A percentile compares a stretch with the other conserved stretches of the same genome.
Conservation (phyloP, 495 filamentous ascomycete genomes). For the Xylaria sp. region DNA sequence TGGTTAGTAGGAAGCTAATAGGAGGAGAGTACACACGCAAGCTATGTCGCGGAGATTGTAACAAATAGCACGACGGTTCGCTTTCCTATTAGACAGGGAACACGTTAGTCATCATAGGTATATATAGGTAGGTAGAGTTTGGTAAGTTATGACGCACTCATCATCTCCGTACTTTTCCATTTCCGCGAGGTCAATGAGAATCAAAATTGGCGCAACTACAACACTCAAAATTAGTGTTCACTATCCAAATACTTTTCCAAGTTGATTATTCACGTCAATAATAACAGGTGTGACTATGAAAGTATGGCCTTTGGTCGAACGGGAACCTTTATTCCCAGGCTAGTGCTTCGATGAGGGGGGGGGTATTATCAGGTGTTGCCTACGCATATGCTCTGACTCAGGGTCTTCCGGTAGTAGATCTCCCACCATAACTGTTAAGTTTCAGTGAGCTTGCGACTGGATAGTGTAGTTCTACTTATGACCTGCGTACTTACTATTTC, state of each 20-base stretch:
- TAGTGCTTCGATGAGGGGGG: background rate
- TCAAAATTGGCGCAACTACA: constrained; percentile 1
- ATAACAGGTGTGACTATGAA: background rate
- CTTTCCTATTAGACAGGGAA: background rate
- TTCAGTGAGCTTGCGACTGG: background rate
- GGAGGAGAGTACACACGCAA: background rate
- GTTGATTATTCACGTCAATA: no score
- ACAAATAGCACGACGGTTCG: background rate
- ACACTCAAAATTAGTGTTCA: background rate
- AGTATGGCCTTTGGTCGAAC: no score
- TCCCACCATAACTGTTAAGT: background rate
- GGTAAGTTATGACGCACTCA: background rate
- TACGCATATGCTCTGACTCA: background rate
- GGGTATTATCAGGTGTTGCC: background rate
- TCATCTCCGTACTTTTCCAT: background rate
- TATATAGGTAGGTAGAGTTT: background rate
- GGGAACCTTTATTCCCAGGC: background rate
- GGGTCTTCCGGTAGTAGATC: background rate
- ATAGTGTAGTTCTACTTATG: background rate
- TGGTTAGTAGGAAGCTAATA: background rate
- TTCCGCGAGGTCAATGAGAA: background rate
- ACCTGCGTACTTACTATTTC: background rate
- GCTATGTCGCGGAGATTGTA: background rate
- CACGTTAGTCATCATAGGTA: background rate
- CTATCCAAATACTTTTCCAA: background rate